Base-by-base conservation (phyloP, 495 filamentous ascomycete species). In the Delitschia confertaspora region DNA sequence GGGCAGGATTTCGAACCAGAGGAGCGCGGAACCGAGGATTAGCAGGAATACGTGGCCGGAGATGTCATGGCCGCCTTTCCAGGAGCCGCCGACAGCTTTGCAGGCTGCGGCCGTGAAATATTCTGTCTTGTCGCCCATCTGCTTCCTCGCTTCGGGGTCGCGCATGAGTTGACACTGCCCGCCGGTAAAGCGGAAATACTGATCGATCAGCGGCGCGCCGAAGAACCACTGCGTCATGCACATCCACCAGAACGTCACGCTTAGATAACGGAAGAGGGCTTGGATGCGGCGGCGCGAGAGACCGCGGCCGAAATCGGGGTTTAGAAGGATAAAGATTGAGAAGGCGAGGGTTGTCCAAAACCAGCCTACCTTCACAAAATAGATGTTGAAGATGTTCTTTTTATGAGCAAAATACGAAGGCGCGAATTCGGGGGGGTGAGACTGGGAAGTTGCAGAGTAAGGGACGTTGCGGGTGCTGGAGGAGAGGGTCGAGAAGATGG, bases 341-440 rank as follows among this genome's bases (percentile, higher is more conserved):
- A 93, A 84, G 6, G 82, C 76, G 17, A 71, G 47, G 0, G 83
- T 85, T 16, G 83, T 76, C 91, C 91, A 98, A 23, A 81, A 69
- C 91, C 91, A 98, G 35, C 87, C 91, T 34, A 82, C 71, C 69
- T 98, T 98, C 51, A 98, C 91, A 49, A 98, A 96, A 49, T 84
- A 71, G 33, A 78, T 47, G 61, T 98, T 98, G 72, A 94, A 79
- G 45, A 95, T 42, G 66, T 98, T 98, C 53, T 76, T 68, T 58
- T 96, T 98, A 29, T 79, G 77, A 26, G 88, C 88, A 63, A 95
- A 98, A 71, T 95, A 95, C 55, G 80, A 83, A 31, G 85, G 81
- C 45, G 82, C 76, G 27, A 71, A 61, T 13, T 61, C 60, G 16
- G 72, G 64, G 21, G 69, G 67, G 62, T 85, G 73, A 10, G 82